phyloP scores from a whole-genome alignment of 495 filamentous ascomycete species.

The Penicillium bovifimosum region DNA sequence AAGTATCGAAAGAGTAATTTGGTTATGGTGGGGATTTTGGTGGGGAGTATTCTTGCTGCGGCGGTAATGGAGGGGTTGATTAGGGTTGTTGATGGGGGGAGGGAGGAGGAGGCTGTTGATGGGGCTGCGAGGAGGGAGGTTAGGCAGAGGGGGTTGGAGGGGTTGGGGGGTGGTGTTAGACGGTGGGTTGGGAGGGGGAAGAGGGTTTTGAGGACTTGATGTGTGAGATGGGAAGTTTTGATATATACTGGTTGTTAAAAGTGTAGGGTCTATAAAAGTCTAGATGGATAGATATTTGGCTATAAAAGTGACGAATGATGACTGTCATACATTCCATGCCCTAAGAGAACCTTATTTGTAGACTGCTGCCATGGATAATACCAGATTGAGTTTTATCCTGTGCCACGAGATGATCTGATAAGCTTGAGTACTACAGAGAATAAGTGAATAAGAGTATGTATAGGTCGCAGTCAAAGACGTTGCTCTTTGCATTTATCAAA shows the following conservation, averaged over 20 bases:
- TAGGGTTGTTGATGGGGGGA: constrained; percentile 53
- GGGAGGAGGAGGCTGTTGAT: constrained; percentile 52
- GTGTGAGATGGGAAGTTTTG: not conserved
- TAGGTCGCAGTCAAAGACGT: too few relatives aligned
- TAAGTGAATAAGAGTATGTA: not conserved
- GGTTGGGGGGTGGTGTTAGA: constrained; percentile 37
- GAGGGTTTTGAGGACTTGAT: not conserved
- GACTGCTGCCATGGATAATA: not conserved
- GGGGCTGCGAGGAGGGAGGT: constrained; percentile 65
- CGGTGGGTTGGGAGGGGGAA: constrained; percentile 11
- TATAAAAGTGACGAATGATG: too few relatives aligned
- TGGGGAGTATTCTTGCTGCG: constrained; percentile 67
- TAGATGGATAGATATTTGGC: too few relatives aligned
- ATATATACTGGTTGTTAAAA: too few relatives aligned
- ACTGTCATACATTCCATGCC: too few relatives aligned
- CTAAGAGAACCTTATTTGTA: not conserved
- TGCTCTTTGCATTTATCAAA: too few relatives aligned
- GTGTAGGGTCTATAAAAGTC: too few relatives aligned
- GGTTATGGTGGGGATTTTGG: constrained; percentile 82
- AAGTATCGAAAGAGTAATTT: constrained; percentile 81
- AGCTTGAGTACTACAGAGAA: not conserved
- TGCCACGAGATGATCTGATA: not conserved
- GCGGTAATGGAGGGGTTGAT: constrained; percentile 62
- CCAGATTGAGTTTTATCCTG: not conserved
- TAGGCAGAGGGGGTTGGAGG: constrained; percentile 60